Base-by-base conservation (phyloP, 805 yeast genomes). In the Candida nanaspora region DNA sequence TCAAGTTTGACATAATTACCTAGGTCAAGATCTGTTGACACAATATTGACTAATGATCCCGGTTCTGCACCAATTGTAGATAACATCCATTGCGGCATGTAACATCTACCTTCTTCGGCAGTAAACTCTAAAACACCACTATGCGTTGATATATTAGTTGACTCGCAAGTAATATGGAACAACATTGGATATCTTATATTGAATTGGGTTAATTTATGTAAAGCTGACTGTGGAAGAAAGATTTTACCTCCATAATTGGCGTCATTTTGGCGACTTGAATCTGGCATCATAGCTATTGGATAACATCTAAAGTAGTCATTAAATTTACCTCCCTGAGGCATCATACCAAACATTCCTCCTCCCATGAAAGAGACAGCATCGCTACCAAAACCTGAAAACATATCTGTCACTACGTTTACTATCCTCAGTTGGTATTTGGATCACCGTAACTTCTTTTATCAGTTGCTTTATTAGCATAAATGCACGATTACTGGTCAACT, bases 11-110 rank as follows among this genome's bases (percentile, higher is more conserved):
- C 96, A 65, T 86, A 93, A 23, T 70, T 69, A 8, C 98, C 99
- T 48, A 80, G 72, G 11, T 93, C 91, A 37, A 93, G 69, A 57
- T 87, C 94, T 21, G 87, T 78, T 37, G 79, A 78, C 34, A 80
- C 72, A 32, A 94, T 74, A 46, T 82, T 81, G 15, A 93, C 66
- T 44, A 93, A 66, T n/a, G 85, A 74, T 0, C 98, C 98, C 0
- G 96, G 85, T 38, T 74, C 73, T 7, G 85, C 64, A 27, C 70
- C 68, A 30, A 93, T 63, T 0, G 94, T 84, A 35, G 66, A 72
- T 84, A 93, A 76, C 89, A 93, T 89, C 99, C 99, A 93, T 51
- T 86, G 87, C 0, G 99, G 99, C 28, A 93, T 54, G 58, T 93
- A 93, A 2, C 78, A 93, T 42, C 98, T 72, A 15, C 99, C 99